phyloP scores from a whole-genome alignment of 83 land plant species.

The Picea abies region DNA sequence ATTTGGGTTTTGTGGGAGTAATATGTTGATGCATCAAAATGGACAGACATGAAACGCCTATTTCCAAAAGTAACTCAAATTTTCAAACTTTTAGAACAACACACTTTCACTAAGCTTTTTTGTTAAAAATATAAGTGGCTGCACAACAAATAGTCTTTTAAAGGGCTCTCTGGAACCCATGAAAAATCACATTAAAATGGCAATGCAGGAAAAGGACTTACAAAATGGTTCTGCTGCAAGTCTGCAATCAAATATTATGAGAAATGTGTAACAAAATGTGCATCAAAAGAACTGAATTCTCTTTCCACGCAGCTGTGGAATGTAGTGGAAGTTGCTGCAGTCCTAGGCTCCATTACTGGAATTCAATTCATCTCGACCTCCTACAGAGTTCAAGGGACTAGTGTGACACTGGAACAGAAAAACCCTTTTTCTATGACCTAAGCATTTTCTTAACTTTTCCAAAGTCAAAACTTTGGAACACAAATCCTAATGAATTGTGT shows the following conservation, averaged over 20 bases:
- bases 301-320: not conserved
- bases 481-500: slow-evolving; percentile 11
- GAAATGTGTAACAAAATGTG: slow-evolving; percentile 17
- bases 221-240: not conserved
- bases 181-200: slow-evolving; percentile 13
- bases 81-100: too few relatives aligned
- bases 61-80: too few relatives aligned
- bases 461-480: slow-evolving; percentile 15
- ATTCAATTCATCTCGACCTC: slow-evolving; percentile 14
- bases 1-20: too few relatives aligned
- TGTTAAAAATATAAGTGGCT: too few relatives aligned
- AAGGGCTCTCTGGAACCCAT: slow-evolving; percentile 7
- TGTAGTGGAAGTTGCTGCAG: not conserved
- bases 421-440: slow-evolving; percentile 15
- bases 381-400: slow-evolving; percentile 2
- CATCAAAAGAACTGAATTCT: slow-evolving; percentile 14
- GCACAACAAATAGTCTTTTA: not conserved
- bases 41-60: too few relatives aligned
- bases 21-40: too few relatives aligned
- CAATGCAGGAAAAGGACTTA: not conserved
- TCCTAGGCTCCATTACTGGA: not conserved
- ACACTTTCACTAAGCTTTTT: too few relatives aligned
- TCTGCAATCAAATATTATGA: slow-evolving; percentile 9
- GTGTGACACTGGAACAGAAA: slow-evolving; percentile 12
- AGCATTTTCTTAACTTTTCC: not conserved